Evolutionary conservation across 73 alveolate genomes (phyloP).

Genomic region (Paramecium octaurelia): DNA sequence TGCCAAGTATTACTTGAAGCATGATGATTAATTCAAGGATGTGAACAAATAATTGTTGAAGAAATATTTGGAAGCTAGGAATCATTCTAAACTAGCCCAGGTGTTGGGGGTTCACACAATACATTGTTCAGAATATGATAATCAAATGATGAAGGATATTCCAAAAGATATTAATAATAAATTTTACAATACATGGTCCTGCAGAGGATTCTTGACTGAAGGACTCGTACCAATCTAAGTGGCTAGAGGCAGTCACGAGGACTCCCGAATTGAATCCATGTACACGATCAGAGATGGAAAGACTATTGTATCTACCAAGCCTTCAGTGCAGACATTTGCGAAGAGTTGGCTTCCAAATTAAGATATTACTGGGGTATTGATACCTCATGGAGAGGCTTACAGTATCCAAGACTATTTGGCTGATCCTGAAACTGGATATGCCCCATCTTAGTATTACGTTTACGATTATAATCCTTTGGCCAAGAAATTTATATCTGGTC

Average conservation of each 20-base stretch:
- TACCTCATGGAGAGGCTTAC: slow-evolving; percentile 50
- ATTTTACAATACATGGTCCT: slow-evolving; percentile 48
- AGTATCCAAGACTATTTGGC: background rate
- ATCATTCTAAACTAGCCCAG: slow-evolving; percentile 37
- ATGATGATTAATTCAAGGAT: background rate
- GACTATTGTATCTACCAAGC: background rate
- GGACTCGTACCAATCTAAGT: slow-evolving; percentile 45
- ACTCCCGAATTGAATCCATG: background rate
- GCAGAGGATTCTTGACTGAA: slow-evolving; percentile 51
- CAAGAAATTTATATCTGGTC: background rate
- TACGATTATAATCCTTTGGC: slow-evolving; percentile 42
- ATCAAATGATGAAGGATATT: background rate
- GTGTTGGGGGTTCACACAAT: slow-evolving; percentile 29
- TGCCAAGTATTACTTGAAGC: background rate
- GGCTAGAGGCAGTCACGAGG: slow-evolving; percentile 43
- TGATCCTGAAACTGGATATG: slow-evolving; percentile 46
- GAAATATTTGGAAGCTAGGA: background rate
- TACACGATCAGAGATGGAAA: background rate
- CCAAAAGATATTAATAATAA: background rate
- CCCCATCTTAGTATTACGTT: slow-evolving; percentile 40
- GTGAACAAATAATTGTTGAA: background rate
- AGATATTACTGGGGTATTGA: slow-evolving; percentile 22
- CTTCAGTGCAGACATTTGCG: slow-evolving; percentile 11
- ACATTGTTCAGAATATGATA: slow-evolving; percentile 44
- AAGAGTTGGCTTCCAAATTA: slow-evolving; percentile 19